Evolutionary conservation across 2,329 filamentous ascomycete species (phyloP).

Genomic region (Exophiala lecanii-corni): DNA sequence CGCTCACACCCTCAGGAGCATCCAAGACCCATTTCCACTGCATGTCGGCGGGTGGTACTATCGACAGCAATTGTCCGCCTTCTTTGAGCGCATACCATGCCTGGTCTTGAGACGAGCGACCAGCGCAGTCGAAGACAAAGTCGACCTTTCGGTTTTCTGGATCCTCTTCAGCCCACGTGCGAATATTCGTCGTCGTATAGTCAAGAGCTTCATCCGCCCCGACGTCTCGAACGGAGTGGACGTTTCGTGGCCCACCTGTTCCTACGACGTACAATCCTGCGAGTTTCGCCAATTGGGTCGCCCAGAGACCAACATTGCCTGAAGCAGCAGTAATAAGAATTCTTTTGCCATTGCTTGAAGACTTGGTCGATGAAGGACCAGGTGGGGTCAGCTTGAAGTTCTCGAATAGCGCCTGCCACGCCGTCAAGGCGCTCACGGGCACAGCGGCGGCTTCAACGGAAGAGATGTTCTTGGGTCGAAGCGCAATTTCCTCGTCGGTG

Average conservation of each 20-base stretch:
- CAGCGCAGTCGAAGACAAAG: slow-evolving; percentile 43
- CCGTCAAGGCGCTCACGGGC: slow-evolving; percentile 40
- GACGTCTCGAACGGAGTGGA: slow-evolving; percentile 36
- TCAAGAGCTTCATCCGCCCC: slow-evolving; percentile 41
- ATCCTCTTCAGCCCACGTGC: slow-evolving; percentile 32
- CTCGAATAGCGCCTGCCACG: slow-evolving; percentile 44
- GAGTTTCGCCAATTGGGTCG: slow-evolving; percentile 38
- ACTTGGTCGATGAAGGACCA: not conserved
- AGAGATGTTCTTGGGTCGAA: slow-evolving; percentile 32
- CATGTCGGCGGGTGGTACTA: slow-evolving; percentile 35
- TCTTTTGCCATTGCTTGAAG: slow-evolving; percentile 30
- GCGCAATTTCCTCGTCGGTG: slow-evolving; percentile 35
- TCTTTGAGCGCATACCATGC: slow-evolving; percentile 40
- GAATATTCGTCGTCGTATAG: slow-evolving; percentile 33
- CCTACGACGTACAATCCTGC: slow-evolving; percentile 39
- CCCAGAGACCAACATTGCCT: slow-evolving; percentile 44
- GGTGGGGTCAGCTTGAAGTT: slow-evolving; percentile 29
- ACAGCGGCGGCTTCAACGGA: slow-evolving; percentile 37
- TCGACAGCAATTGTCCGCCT: slow-evolving; percentile 37
- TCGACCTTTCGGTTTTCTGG: slow-evolving; percentile 33
- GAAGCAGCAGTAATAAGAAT: slow-evolving; percentile 44
- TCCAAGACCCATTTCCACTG: slow-evolving; percentile 30
- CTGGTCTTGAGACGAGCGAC: slow-evolving; percentile 38
- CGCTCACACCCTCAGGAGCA: slow-evolving; percentile 14
- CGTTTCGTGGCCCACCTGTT: slow-evolving; percentile 37